A percentile compares a stretch with the other conserved stretches of the same genome.
Conservation (phyloP, 2,329 filamentous ascomycete species). For the Pseudocercospora ulei region DNA sequence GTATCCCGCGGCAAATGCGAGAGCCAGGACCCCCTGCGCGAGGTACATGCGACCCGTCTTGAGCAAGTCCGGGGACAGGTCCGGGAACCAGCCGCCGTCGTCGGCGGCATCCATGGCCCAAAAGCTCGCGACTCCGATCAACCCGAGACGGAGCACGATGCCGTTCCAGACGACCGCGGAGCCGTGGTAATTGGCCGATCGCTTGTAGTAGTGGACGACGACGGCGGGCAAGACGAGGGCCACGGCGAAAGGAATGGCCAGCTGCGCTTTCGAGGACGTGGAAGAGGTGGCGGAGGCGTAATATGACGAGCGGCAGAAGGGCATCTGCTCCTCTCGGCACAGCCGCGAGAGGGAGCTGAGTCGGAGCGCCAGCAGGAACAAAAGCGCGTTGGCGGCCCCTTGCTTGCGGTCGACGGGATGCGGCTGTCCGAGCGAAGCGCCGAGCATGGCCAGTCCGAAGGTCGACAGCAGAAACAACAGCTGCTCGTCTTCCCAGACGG, state of each 20-base stretch:
- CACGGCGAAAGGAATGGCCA: slow-evolving; percentile 66
- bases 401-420: slow-evolving; percentile 59
- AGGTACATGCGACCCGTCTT: slow-evolving; percentile 67
- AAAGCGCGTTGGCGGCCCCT: slow-evolving; percentile 71
- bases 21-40: slow-evolving; percentile 68
- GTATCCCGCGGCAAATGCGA: slow-evolving; percentile 74
- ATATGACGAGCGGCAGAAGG: slow-evolving; percentile 88
- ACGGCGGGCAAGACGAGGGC: slow-evolving; percentile 62
- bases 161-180: slow-evolving; percentile 77
- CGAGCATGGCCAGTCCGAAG: slow-evolving; percentile 66
- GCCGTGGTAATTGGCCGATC: slow-evolving; percentile 80
- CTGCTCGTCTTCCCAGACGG: slow-evolving; percentile 96
- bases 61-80: slow-evolving; percentile 50
- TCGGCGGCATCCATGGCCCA: slow-evolving; percentile 87
- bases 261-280: slow-evolving; percentile 84
- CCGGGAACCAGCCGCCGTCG: slow-evolving; percentile 68
- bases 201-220: slow-evolving; percentile 66
- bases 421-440: slow-evolving; percentile 65
- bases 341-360: slow-evolving; percentile 79
- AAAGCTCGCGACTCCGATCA: slow-evolving; percentile 68
- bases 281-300: slow-evolving; percentile 87
- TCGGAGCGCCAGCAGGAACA: slow-evolving; percentile 71
- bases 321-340: slow-evolving; percentile 97
- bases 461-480: slow-evolving; percentile 82
- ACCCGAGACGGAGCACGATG: slow-evolving; percentile 62